Evolutionary conservation across 352 stramenopile genomes (phyloP).

Genomic region (Phytophthora boehmeriae): DNA sequence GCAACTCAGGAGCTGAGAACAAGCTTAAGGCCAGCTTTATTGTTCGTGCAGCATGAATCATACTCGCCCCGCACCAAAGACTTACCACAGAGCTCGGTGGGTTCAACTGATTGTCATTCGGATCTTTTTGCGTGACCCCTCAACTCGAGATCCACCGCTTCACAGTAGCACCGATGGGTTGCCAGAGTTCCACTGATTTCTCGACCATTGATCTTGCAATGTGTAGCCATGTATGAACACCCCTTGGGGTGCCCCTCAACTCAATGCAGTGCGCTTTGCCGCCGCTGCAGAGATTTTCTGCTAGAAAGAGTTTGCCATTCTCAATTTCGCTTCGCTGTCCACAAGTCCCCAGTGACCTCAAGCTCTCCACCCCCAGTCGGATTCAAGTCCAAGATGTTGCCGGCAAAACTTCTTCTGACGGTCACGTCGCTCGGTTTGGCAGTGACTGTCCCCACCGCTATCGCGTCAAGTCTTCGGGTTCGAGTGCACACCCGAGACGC

Average conservation of each 20-base stretch:
- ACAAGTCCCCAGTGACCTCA: conserved; percentile 9
- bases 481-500: conserved; percentile 27
- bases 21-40: no score
- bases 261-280: conserved; percentile 4
- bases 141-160: no score
- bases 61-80: no score
- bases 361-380: background rate
- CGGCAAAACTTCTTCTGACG: conserved; percentile 16
- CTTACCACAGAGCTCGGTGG: no score
- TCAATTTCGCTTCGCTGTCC: conserved; percentile 19
- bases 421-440: conserved; percentile 13
- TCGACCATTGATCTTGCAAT: no score
- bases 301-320: conserved; percentile 15
- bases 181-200: no score
- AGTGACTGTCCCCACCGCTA: conserved; percentile 12
- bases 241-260: background rate
- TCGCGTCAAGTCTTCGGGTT: conserved; percentile 25
- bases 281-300: conserved; percentile 12
- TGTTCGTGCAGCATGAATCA: no score
- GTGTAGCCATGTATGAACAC: no score
- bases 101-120: no score
- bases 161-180: no score
- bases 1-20: no score
- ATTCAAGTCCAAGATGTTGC: conserved; percentile 21
- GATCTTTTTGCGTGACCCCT: no score